Base-by-base conservation (phyloP, 345 rosid species). In the Populus tremula region DNA sequence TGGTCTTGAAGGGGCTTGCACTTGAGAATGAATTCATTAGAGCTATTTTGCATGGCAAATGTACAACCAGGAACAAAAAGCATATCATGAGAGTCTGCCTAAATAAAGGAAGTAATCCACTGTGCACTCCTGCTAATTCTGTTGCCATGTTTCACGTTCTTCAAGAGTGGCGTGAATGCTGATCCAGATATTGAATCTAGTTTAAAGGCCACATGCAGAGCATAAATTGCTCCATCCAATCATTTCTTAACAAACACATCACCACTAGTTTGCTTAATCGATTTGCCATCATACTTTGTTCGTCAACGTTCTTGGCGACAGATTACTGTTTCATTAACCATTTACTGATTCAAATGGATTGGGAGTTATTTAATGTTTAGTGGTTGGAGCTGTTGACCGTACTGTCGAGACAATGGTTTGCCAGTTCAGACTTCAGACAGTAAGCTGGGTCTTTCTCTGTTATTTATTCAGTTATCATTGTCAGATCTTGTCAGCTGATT, bases 401-500 rank as follows among this genome's bases (percentile, higher is more conserved):
- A n/a, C 41, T 23, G 18, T n/a, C 33, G 67, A 67, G 45, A 35
- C 41, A 35, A 49, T 63, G 33, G 33, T 43, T 63, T 23, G 27
- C 5, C 35, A 3, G 10, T 56, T 35, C 59, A 17, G 14, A 13
- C 47, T 31, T n/a, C 64, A 68, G 38, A 56, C 6, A 8, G 6
- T 41, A 56, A 79, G 33, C 1, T 23, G 23, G 45, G 3, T 67
- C 54, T 12, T 1, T 33, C 27, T 54, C 12, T 54, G 35, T 10
- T 12, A 27, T 33, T n/a, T 25, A 31, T 29, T 14, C 65, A 31
- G 65, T 71, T 25, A 14, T 36, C 31, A 59, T 68, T 4, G 6
- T 74, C 75, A 41, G 65, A 74, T 25, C 11, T 39, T 72, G 20
- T 23, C 35, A 31, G 80, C 59, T 53, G 39, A 31, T 56, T 66